Evolutionary conservation across 2,329 filamentous ascomycete genomes (phyloP).

Genomic region (Trichoderma breve): DNA sequence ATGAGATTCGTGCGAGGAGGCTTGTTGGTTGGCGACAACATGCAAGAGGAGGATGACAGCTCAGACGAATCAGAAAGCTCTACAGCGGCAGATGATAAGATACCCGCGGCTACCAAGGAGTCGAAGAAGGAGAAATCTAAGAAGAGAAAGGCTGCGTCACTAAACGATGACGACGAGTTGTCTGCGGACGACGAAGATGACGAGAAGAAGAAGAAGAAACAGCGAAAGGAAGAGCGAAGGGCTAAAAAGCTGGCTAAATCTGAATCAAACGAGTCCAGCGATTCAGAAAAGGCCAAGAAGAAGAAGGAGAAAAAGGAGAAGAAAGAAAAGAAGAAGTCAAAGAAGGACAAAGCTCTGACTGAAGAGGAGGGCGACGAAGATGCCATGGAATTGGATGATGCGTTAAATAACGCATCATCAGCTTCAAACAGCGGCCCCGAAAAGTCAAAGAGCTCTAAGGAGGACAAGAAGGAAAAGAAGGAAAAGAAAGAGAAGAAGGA

Average conservation of each 20-base stretch:
- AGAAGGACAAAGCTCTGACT: constrained; percentile 21
- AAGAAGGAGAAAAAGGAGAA: constrained; percentile 29
- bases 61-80: constrained; percentile 26
- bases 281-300: constrained; percentile 24
- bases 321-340: constrained; percentile 32
- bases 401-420: constrained; percentile 14
- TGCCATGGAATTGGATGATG: neutral
- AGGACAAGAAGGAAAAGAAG: constrained; percentile 42
- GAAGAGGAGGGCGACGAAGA: neutral
- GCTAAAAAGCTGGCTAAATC: constrained; percentile 33
- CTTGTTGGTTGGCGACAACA: constrained; percentile 58
- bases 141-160: constrained; percentile 48
- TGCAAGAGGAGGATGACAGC: constrained; percentile 38
- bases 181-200: constrained; percentile 24
- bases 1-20: constrained; percentile 90
- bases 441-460: constrained; percentile 31
- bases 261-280: constrained; percentile 26
- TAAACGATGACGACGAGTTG: constrained; percentile 31
- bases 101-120: constrained; percentile 33
- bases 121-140: constrained; percentile 48
- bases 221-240: constrained; percentile 42
- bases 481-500: constrained; percentile 44
- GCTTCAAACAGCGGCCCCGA: constrained; percentile 27
- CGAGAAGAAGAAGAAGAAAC: constrained; percentile 38
- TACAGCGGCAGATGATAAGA: constrained; percentile 20